A percentile compares a stretch with the other conserved stretches of the same genome.
Conservation (phyloP, 192 early-diverging fungal species). For the Haplosporangium gracile region DNA sequence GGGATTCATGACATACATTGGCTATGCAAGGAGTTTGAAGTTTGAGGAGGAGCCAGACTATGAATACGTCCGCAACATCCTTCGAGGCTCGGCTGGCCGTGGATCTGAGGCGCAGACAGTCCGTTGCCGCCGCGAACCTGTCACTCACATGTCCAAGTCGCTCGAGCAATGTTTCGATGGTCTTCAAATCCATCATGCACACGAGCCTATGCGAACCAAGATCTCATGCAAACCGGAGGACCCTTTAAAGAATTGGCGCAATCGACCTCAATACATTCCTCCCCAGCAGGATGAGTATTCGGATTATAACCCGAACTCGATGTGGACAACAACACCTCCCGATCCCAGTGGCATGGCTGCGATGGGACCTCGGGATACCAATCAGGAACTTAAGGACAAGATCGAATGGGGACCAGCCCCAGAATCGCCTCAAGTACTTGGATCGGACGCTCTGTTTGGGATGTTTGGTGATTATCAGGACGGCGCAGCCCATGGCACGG, state of each 20-base stretch:
- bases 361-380: slow-evolving; percentile 6
- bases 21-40: slow-evolving; percentile 76
- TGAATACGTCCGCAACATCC: slow-evolving; percentile 68
- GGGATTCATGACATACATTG: slow-evolving; percentile 79
- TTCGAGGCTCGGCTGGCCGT: slow-evolving; percentile 41
- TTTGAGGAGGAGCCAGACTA: slow-evolving; percentile 89
- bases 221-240: slow-evolving; percentile 11
- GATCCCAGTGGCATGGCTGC: slow-evolving; percentile 1
- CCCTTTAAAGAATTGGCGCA: slow-evolving; percentile 40
- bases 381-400: slow-evolving; percentile 36
- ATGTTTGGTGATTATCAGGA: slow-evolving; percentile 13
- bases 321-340: slow-evolving; percentile 51
- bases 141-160: background rate
- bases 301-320: slow-evolving; percentile 30
- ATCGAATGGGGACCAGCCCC: slow-evolving; percentile 34
- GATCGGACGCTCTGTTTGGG: slow-evolving; percentile 10
- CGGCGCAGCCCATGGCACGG: background rate
- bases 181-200: slow-evolving; percentile 25
- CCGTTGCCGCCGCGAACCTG: slow-evolving; percentile 28
- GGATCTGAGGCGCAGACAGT: slow-evolving; percentile 48
- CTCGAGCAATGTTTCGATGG: slow-evolving; percentile 24
- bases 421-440: slow-evolving; percentile 7
- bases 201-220: slow-evolving; percentile 22
- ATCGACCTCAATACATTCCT: slow-evolving; percentile 23
- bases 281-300: slow-evolving; percentile 17